Base-by-base conservation (phyloP, 306 rosid species). In the Pueraria montana region DNA sequence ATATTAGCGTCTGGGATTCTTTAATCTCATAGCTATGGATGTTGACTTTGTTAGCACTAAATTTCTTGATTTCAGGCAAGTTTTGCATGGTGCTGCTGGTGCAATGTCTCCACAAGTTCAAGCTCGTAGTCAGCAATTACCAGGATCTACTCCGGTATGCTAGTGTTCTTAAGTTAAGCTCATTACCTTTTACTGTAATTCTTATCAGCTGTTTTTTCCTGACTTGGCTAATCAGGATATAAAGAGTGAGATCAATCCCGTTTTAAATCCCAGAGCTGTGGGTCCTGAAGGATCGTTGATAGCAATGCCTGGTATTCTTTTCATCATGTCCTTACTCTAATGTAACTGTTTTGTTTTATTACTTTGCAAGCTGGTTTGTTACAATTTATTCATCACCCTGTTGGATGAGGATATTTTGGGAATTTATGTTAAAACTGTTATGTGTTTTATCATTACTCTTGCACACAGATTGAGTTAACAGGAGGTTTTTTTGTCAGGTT, bases 61-160 rank as follows among this genome's bases (percentile, higher is more conserved):
- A 73, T 12, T 59, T 55, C 69, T 81, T 74, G 72, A 74, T 86
- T 90, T 79, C 89, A 96, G 98, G 80, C 99, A 92, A 93, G 98
- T 93, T 61, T 89, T 96, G 92, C 99, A 96, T 82, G 92, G 93
- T 87, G 45, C 96, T 82, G 90, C 93, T 21, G 94, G 96, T 78
- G 95, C 91, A 56, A 91, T 94, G 92, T 88, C 97, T 83, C 93
- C 95, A 65, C 99, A 96, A 82, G 90, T 90, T 89, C 99, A 96
- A 88, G 88, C 89, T 78, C 92, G 99, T 68, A 91, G 84, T 91
- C 98, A 96, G 87, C 99, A 92, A 81, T 75, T 92, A 78, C 91
- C 97, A 21, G 98, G 97, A 85, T 92, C 99, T 80, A 83, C 94
- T 23, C 92, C 89, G 88, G 99, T 96, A 94, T 75, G 90, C 66